Percentiles rank a stretch among this genome's conserved stretches.
phyloP scores from a whole-genome alignment of 306 rosid species.

The Begonia masoniana region DNA sequence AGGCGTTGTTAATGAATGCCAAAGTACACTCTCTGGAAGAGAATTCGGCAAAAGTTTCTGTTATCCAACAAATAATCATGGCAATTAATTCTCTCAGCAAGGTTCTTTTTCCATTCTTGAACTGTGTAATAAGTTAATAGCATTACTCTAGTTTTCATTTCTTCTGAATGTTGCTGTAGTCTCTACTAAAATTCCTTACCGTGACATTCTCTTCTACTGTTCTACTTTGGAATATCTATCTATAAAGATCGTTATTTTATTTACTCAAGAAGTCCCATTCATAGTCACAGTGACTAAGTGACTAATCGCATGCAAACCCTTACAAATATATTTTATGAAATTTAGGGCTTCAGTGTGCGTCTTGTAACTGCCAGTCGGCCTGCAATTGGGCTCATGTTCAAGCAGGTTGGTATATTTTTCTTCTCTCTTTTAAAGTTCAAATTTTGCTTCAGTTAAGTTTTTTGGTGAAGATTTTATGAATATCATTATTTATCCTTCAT shows the following conservation, averaged over 20 bases:
- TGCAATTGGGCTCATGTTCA: slow-evolving; percentile 88
- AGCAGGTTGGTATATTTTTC: slow-evolving; percentile 50
- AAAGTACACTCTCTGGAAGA: slow-evolving; percentile 50
- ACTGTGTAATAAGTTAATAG: not conserved
- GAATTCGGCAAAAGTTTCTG: slow-evolving; percentile 48
- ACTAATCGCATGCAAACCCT: not conserved
- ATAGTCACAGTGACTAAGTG: no score
- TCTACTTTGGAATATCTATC: no score
- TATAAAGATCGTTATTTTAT: no score
- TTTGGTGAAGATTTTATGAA: no score
- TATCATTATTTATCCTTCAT: no score
- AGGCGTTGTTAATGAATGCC: slow-evolving; percentile 50
- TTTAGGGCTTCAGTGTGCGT: slow-evolving; percentile 91
- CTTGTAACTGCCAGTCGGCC: slow-evolving; percentile 96
- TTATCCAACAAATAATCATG: slow-evolving; percentile 77
- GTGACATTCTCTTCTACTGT: no score
- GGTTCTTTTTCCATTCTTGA: slow-evolving; percentile 32
- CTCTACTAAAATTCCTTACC: no score
- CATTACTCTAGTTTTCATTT: no score
- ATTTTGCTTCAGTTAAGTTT: no score
- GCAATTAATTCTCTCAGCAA: slow-evolving; percentile 95
- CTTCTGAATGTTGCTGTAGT: no score
- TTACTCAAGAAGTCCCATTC: no score
- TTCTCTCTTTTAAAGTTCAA: not conserved
- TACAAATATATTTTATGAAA: slow-evolving; percentile 6